These are phyloP conservation scores for Serpula lacrymans DNA, from an alignment of 768 basidiomycete species.

Conservation along the genomic window DNA sequence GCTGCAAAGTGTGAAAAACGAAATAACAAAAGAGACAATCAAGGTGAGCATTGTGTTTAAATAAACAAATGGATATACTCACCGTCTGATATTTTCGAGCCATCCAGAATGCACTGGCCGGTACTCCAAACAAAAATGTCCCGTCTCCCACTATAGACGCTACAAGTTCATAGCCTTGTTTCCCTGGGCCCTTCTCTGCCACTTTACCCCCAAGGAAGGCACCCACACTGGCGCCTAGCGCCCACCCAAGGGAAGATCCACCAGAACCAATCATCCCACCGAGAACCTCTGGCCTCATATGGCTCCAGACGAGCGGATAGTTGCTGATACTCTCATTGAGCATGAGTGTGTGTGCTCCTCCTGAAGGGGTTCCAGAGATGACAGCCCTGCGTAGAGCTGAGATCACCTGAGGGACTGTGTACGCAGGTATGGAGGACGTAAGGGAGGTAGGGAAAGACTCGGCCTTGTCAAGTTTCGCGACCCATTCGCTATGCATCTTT, in stretches of 20 bases:
- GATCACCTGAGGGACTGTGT: constrained; percentile 47
- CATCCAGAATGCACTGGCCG: constrained; percentile 70
- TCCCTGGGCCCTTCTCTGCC: constrained; percentile 15
- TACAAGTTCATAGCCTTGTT: constrained; percentile 47
- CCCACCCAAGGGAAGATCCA: constrained; percentile 68
- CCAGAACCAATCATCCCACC: constrained; percentile 56
- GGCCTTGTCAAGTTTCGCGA: constrained; percentile 21
- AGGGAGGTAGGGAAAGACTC: constrained; percentile 25
- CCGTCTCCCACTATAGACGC: constrained; percentile 68
- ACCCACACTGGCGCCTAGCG: constrained; percentile 62
- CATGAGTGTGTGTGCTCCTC: constrained; percentile 37
- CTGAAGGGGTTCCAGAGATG: constrained; percentile 22
- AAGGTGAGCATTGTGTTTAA: neutral
- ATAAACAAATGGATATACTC: constrained; percentile 15
- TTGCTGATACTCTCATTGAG: constrained; percentile 67
- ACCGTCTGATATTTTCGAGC: constrained; percentile 67
- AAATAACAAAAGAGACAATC: neutral
- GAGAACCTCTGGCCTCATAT: constrained; percentile 49
- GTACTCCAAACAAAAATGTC: constrained; percentile 63
- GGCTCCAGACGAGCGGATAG: constrained; percentile 51
- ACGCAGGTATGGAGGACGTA: constrained; percentile 16
- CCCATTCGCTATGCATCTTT: constrained; percentile 23
- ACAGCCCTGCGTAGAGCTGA: constrained; percentile 44
- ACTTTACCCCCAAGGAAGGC: constrained; percentile 42
- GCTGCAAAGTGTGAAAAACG: constrained; percentile 34